Conservation (phyloP, 371 early-diverging fungal species). For the Mortierella sp. region DNA sequence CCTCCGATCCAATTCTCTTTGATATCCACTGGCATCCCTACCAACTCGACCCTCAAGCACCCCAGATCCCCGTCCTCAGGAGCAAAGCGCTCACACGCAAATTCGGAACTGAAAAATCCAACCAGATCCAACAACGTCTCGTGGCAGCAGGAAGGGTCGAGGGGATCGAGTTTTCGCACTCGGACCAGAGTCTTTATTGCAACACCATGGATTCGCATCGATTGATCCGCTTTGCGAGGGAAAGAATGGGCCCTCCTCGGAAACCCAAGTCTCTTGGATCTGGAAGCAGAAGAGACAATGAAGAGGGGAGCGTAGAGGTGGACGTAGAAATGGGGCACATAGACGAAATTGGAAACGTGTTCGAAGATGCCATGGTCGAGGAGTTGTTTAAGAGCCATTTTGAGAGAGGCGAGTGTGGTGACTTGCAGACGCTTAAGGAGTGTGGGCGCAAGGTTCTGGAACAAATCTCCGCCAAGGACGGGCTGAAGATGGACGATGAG, state of each 20-base stretch:
- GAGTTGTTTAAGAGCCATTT: constrained; percentile 73
- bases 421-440: constrained; percentile 59
- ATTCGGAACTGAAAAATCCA: constrained; percentile 64
- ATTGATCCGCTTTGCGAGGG: constrained; percentile 65
- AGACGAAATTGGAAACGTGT: constrained; percentile 35
- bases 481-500: not conserved
- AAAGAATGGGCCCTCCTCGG: constrained; percentile 18
- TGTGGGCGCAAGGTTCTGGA: constrained; percentile 61
- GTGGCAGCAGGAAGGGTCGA: constrained; percentile 59
- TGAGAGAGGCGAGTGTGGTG: constrained; percentile 71
- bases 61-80: constrained; percentile 57
- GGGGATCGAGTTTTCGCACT: constrained; percentile 68
- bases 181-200: constrained; percentile 62
- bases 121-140: constrained; percentile 59
- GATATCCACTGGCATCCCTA: constrained; percentile 69
- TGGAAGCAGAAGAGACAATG: not conserved
- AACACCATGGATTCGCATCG: constrained; percentile 77
- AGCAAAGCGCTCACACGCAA: constrained; percentile 59
- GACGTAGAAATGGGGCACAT: not conserved
- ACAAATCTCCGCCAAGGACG: constrained; percentile 58
- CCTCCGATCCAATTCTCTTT: constrained; percentile 58
- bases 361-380: constrained; percentile 67
- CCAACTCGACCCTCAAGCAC: constrained; percentile 49
- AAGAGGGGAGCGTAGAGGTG: not conserved
- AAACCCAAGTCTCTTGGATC: not conserved